phyloP scores from a whole-genome alignment of 1,284 basidiomycete species.

The Meira nashicola region DNA sequence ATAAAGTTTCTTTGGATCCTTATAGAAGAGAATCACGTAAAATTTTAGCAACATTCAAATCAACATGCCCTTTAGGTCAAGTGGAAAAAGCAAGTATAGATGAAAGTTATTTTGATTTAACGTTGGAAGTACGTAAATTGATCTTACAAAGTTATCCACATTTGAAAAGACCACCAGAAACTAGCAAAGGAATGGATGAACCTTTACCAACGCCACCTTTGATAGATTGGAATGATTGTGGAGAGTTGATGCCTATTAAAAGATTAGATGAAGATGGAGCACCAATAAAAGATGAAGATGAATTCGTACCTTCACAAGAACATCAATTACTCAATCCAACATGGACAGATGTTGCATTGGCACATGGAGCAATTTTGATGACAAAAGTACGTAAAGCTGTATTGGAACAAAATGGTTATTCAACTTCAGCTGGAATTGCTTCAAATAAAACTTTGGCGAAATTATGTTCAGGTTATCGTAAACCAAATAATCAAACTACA shows the following conservation, averaged over 20 bases:
- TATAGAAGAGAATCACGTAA: constrained; percentile 87
- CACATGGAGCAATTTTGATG: constrained; percentile 84
- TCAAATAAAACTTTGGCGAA: constrained; percentile 92
- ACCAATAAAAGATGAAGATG: constrained; percentile 23
- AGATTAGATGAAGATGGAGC: constrained; percentile 15
- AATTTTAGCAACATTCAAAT: constrained; percentile 79
- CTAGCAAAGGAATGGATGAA: constrained; percentile 71
- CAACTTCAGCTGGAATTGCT: constrained; percentile 85
- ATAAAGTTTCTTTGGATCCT: constrained; percentile 92
- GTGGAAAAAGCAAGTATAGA: constrained; percentile 62
- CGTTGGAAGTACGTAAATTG: constrained; percentile 45
- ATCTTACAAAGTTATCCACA: constrained; percentile 60
- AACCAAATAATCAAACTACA: constrained; percentile 47
- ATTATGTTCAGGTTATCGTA: constrained; percentile 57
- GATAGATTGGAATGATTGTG: constrained; percentile 64
- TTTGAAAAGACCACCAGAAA: constrained; percentile 65
- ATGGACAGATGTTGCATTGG: constrained; percentile 90
- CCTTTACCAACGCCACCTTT: constrained; percentile 72
- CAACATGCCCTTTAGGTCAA: constrained; percentile 65
- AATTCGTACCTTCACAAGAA: constrained; percentile 14
- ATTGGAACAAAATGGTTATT: constrained; percentile 73
- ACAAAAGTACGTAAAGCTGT: constrained; percentile 68
- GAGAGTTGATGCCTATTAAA: constrained; percentile 66
- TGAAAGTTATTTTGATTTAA: constrained; percentile 54
- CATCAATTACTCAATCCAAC: constrained; percentile 49